Percentiles rank a stretch among this genome's conserved stretches.
These are phyloP conservation scores for Ganoderma resinaceum DNA, from an alignment of 1,284 basidiomycete genomes.

Conservation along the genomic window DNA sequence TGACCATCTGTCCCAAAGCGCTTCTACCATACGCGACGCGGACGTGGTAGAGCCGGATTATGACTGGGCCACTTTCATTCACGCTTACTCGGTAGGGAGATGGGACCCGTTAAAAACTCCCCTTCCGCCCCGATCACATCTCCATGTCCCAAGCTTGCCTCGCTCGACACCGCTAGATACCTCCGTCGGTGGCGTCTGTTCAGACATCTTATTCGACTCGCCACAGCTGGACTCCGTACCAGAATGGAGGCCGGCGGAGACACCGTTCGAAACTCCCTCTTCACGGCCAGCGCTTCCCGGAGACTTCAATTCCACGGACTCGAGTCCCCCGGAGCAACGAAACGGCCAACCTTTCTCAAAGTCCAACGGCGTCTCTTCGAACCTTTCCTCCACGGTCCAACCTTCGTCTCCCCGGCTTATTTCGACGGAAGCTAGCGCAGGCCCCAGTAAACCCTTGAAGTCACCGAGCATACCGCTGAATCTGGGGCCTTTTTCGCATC, in stretches of 20 bases:
- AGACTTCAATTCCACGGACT: neutral
- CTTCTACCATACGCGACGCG: slow-evolving; percentile 31
- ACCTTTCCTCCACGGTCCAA: neutral
- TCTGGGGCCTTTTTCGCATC: slow-evolving; percentile 44
- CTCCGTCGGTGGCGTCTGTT: slow-evolving; percentile 17
- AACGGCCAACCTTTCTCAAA: neutral
- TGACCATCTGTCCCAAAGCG: slow-evolving; percentile 26
- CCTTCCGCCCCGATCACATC: slow-evolving; percentile 58
- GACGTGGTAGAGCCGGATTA: slow-evolving; percentile 47
- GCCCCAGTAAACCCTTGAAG: slow-evolving; percentile 22
- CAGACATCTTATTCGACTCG: slow-evolving; percentile 33
- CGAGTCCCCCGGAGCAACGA: neutral
- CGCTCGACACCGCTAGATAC: slow-evolving; percentile 21
- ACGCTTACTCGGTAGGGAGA: slow-evolving; percentile 76
- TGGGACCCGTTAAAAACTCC: slow-evolving; percentile 86
- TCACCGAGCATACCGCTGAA: slow-evolving; percentile 35
- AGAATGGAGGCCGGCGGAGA: slow-evolving; percentile 28
- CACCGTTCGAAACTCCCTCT: slow-evolving; percentile 21
- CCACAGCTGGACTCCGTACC: slow-evolving; percentile 27
- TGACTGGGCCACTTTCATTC: slow-evolving; percentile 81
- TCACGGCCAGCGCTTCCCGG: slow-evolving; percentile 5
- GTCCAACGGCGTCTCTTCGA: neutral
- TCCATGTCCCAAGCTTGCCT: slow-evolving; percentile 34
- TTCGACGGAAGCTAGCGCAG: slow-evolving; percentile 11
- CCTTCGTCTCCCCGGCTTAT: neutral